These are phyloP conservation scores for Pseudozyma pruni DNA, from an alignment of 1,284 basidiomycete genomes.

Conservation along the genomic window DNA sequence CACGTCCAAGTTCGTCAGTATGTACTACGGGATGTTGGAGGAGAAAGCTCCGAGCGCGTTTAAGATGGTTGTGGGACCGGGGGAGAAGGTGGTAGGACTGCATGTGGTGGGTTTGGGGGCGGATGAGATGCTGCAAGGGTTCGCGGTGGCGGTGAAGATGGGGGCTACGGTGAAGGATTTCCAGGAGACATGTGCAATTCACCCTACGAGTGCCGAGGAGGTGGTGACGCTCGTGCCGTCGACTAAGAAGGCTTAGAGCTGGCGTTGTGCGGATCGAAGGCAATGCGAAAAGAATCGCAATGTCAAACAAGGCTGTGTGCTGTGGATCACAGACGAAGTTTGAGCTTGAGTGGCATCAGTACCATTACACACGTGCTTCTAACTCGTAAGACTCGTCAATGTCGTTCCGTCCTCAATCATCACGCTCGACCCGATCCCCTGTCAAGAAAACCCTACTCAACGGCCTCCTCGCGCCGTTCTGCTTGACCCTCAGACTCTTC, in stretches of 20 bases:
- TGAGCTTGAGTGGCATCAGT: background rate
- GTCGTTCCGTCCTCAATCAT: conserved; percentile 10
- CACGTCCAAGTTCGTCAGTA: conserved; percentile 71
- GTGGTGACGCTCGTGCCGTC: conserved; percentile 51
- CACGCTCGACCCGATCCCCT: conserved; percentile 36
- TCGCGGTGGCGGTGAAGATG: conserved; percentile 95
- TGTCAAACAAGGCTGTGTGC: too few relatives aligned
- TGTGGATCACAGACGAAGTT: too few relatives aligned
- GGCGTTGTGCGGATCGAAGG: too few relatives aligned
- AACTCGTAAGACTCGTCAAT: too few relatives aligned
- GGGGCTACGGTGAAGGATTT: conserved; percentile 72
- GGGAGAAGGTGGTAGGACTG: conserved; percentile 92
- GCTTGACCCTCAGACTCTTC: conserved; percentile 39
- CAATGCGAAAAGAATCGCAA: too few relatives aligned
- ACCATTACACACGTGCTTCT: background rate
- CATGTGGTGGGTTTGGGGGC: conserved; percentile 86
- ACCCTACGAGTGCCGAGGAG: conserved; percentile 65
- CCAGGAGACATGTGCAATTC: conserved; percentile 66
- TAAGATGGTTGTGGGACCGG: conserved; percentile 88
- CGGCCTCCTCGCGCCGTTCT: conserved; percentile 22
- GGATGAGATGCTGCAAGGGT: conserved; percentile 93
- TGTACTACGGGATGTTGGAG: conserved; percentile 67
- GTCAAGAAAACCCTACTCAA: conserved; percentile 47
- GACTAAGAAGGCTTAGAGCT: conserved; percentile 32
- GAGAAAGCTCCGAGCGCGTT: conserved; percentile 78